Evolutionary conservation across 1,139 yeast genomes (phyloP).

Genomic region (Suhomyces ambrosiae): DNA sequence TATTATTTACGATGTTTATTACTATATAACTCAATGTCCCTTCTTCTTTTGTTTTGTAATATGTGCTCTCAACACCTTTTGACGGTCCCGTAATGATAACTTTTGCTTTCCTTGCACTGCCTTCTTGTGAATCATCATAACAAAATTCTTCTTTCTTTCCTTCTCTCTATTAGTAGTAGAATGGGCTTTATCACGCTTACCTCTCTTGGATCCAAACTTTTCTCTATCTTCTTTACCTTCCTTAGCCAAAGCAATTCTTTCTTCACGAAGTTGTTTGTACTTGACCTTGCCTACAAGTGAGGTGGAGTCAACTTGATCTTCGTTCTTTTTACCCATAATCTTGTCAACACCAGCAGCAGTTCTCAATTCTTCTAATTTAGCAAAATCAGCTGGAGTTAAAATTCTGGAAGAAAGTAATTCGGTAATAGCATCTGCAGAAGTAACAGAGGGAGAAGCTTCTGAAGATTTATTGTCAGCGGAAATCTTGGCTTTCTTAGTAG

Average conservation of each 20-base stretch:
- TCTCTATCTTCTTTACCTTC: conserved; percentile 96
- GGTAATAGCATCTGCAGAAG: conserved; percentile 51
- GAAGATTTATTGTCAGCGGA: conserved; percentile 1
- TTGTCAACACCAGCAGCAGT: conserved; percentile 83
- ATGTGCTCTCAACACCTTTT: conserved; percentile 82
- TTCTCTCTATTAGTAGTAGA: conserved; percentile 95
- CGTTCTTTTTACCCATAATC: conserved; percentile 64
- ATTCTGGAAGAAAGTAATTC: conserved; percentile 74
- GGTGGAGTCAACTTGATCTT: conserved; percentile 82
- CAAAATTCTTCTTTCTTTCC: conserved; percentile 97
- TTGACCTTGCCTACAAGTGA: conserved; percentile 80
- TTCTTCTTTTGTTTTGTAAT: conserved; percentile 86
- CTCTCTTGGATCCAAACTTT: conserved; percentile 84
- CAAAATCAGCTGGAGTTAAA: conserved; percentile 96
- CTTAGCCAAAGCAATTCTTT: conserved; percentile 78
- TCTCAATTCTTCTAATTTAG: conserved; percentile 85
- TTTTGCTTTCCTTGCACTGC: conserved; percentile 93
- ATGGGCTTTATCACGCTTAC: conserved; percentile 75
- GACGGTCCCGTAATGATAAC: conserved; percentile 87
- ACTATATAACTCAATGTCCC: conserved; percentile 46
- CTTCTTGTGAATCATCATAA: conserved; percentile 96
- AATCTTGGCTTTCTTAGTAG: conserved; percentile 29
- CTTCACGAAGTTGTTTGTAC: conserved; percentile 86
- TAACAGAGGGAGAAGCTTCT: conserved; percentile 8
- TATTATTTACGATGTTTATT: conserved; percentile 12